Evolutionary conservation across 768 basidiomycete genomes (phyloP).

Genomic region (Hericium erinaceus): DNA sequence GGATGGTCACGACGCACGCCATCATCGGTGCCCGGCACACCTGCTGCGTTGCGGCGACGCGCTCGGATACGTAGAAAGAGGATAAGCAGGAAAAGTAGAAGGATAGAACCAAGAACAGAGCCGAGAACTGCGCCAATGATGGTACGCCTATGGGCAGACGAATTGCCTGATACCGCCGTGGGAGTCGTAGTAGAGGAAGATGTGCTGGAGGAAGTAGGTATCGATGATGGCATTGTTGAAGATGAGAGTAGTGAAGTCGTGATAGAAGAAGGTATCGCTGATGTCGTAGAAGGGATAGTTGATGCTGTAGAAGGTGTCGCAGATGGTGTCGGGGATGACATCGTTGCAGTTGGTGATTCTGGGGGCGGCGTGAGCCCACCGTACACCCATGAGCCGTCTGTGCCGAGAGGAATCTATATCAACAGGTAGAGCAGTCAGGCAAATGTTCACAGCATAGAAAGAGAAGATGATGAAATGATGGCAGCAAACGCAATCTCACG

Average conservation of each 20-base stretch:
- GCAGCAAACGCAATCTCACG: too few relatives aligned
- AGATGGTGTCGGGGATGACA: constrained; percentile 25
- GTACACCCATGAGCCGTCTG: constrained; percentile 53
- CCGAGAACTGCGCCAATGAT: constrained; percentile 13
- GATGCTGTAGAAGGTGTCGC: constrained; percentile 24
- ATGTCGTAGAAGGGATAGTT: constrained; percentile 8
- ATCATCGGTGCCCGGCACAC: too few relatives aligned
- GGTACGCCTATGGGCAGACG: constrained; percentile 3
- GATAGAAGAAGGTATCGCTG: constrained; percentile 8
- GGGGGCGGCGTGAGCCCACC: constrained; percentile 61
- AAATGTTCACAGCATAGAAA: not conserved
- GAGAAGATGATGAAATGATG: not conserved
- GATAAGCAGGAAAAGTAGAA: constrained; percentile 9
- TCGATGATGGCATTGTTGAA: constrained; percentile 17
- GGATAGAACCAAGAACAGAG: constrained; percentile 6
- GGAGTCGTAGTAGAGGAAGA: constrained; percentile 16
- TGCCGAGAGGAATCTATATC: constrained; percentile 62
- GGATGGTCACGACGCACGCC: constrained; percentile 1
- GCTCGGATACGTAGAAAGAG: constrained; percentile 28
- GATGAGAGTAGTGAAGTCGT: constrained; percentile 5
- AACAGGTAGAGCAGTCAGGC: not conserved
- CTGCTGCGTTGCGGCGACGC: constrained; percentile 14
- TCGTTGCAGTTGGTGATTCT: constrained; percentile 24
- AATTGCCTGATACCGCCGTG: not conserved
- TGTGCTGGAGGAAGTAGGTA: constrained; percentile 19